Evolutionary conservation across 495 filamentous ascomycete genomes (phyloP).

Genomic region (Podospora sp.): DNA sequence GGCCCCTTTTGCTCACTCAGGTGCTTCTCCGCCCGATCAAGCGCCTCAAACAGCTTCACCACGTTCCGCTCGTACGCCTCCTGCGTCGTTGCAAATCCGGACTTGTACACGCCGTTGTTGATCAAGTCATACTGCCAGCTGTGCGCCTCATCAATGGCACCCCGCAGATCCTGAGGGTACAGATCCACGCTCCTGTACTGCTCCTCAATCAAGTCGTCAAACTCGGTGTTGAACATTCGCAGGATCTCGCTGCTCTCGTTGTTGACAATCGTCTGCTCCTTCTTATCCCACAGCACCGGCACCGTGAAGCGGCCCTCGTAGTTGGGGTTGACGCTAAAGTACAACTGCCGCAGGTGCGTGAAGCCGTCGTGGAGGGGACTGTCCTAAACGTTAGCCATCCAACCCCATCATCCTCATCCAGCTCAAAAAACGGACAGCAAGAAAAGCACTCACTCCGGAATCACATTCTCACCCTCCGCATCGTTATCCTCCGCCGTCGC

Average conservation of each 20-base stretch:
- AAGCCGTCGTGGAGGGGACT: constrained; percentile 61
- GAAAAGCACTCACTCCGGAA: constrained; percentile 43
- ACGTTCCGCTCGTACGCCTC: constrained; percentile 65
- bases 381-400: too few relatives aligned
- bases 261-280: constrained; percentile 71
- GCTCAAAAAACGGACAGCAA: too few relatives aligned
- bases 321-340: constrained; percentile 65
- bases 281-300: constrained; percentile 77
- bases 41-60: constrained; percentile 60
- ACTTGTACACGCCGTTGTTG: constrained; percentile 75
- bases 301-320: constrained; percentile 81
- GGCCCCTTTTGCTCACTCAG: constrained; percentile 54
- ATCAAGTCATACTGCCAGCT: constrained; percentile 66
- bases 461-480: constrained; percentile 51
- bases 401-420: too few relatives aligned
- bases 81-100: constrained; percentile 67
- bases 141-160: constrained; percentile 63
- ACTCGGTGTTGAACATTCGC: constrained; percentile 65
- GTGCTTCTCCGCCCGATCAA: constrained; percentile 66
- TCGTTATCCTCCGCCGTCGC: constrained; percentile 62
- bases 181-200: constrained; percentile 52
- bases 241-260: constrained; percentile 89
- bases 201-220: constrained; percentile 59
- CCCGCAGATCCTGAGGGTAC: constrained; percentile 57
- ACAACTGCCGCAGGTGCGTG: constrained; percentile 66